Base-by-base conservation (phyloP, 2,329 filamentous ascomycete species). In the Claviceps humidiphila region DNA sequence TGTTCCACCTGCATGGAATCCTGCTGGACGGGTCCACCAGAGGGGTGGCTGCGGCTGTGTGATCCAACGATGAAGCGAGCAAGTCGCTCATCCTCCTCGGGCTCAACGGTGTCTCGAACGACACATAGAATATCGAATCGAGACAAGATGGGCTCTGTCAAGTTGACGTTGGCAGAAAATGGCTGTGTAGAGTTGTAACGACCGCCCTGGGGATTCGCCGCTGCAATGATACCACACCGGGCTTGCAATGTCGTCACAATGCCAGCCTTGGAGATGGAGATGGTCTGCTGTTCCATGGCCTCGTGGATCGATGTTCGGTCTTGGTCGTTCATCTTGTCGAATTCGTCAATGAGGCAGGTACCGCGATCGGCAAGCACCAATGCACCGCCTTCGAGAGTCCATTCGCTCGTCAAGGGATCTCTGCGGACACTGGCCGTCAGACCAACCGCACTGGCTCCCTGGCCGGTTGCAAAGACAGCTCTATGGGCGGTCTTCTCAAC, bases 241-340 rank as follows among this genome's bases (percentile, higher is more conserved):
- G 93, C 93, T 68, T 98, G 91, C 1, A 98, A 76, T 0, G 93
- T 97, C 1, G 93, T 98, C 44, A 98, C 93, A 55, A 98, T 98
- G 69, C 93, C 93, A 0, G 93, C 93, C 67, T 98, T 98, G 58
- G 89, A 95, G 64, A 98, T 98, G 55, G 91, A 97, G 59, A 98
- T 98, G 1, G 93, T 98, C 71, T 98, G 93, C 70, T 98, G 93
- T 69, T 98, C 93, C 93, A 98, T 98, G 55, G 93, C 93, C 75
- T 98, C 93, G 77, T 98, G 93, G 60, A 98, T 98, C 7, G 89
- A 95, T 1, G 93, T 97, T 58, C 93, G 82, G 68, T 98, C 93
- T 65, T 97, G 89, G 66, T 98, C 93, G 67, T 97, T 97, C 93
- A 98, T 98, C 77, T 98, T 98, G 78, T 98, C 93, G 62, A 98